A percentile compares a stretch with the other conserved stretches of the same genome.
Evolutionary conservation across 352 stramenopile species (phyloP).

Genomic region (Thraustochytrium sp.): DNA sequence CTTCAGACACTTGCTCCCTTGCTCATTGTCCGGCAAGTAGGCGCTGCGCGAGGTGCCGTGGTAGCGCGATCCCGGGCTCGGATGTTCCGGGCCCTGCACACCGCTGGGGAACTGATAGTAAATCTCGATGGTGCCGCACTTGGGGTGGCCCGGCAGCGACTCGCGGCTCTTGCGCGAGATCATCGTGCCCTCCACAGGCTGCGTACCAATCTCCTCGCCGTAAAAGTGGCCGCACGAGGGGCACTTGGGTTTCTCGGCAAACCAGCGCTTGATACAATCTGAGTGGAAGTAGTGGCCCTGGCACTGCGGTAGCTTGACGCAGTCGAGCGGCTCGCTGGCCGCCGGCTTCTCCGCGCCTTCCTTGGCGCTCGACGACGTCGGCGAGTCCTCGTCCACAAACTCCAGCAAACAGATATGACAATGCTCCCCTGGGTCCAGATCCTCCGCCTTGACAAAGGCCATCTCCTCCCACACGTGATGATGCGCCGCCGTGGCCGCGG

Average conservation of each 20-base stretch:
- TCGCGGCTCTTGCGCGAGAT: background rate
- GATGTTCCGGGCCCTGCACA: slow-evolving; percentile 32
- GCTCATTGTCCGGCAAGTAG: slow-evolving; percentile 43
- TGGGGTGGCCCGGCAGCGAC: background rate
- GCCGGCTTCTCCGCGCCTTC: background rate
- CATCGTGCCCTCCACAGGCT: slow-evolving; percentile 28
- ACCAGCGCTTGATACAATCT: slow-evolving; percentile 38
- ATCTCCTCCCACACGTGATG: background rate
- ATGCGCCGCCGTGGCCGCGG: background rate
- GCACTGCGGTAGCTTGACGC: background rate
- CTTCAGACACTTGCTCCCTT: slow-evolving; percentile 5
- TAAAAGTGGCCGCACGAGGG: background rate
- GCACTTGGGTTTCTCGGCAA: slow-evolving; percentile 33
- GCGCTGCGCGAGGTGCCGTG: slow-evolving; percentile 20
- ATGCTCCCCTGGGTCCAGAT: background rate
- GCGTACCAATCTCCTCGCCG: slow-evolving; percentile 5
- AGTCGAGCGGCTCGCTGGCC: background rate
- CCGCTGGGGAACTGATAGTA: slow-evolving; percentile 37
- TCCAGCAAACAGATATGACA: background rate
- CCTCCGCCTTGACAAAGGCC: background rate
- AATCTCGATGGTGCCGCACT: slow-evolving; percentile 27
- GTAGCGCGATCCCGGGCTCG: slow-evolving; percentile 27
- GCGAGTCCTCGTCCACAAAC: background rate
- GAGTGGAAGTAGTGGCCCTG: slow-evolving; percentile 35
- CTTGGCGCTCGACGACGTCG: background rate